Conservation (phyloP, 2,329 filamentous ascomycete genomes). For the Neofusicoccum sp. region DNA sequence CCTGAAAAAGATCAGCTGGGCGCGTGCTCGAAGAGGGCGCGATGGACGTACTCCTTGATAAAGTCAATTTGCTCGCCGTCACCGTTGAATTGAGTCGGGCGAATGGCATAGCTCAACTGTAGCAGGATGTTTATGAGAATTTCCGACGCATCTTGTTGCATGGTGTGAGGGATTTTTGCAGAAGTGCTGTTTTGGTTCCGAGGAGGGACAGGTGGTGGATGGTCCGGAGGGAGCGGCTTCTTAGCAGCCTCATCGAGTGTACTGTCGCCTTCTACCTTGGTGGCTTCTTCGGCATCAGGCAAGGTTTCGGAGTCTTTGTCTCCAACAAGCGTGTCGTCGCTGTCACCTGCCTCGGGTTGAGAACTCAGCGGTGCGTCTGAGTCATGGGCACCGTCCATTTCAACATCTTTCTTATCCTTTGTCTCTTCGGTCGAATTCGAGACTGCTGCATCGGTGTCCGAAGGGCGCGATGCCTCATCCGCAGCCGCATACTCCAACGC, state of each 20-base stretch:
- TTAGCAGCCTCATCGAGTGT: not conserved
- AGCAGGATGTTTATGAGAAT: conserved; percentile 92
- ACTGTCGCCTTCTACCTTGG: conserved; percentile 13
- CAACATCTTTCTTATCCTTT: not conserved
- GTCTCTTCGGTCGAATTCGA: not conserved
- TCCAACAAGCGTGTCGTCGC: conserved; percentile 5
- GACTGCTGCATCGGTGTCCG: not conserved
- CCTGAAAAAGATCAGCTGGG: too few species aligned
- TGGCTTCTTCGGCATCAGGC: conserved; percentile 24
- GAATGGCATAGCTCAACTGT: conserved; percentile 85
- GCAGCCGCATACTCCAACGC: conserved; percentile 9
- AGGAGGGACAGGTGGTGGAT: conserved; percentile 60
- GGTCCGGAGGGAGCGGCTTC: conserved; percentile 19
- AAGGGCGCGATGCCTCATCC: not conserved
- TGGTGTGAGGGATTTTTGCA: conserved; percentile 42
- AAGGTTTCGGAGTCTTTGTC: conserved; percentile 20
- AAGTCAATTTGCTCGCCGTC: conserved; percentile 77
- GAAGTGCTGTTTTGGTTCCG: conserved; percentile 28
- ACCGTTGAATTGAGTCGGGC: conserved; percentile 62
- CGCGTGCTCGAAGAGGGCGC: too few species aligned
- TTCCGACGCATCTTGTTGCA: conserved; percentile 92
- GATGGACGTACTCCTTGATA: conserved; percentile 74
- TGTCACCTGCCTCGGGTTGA: not conserved
- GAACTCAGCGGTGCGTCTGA: not conserved
- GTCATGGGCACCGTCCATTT: not conserved